A percentile compares a stretch with the other conserved stretches of the same genome.
These are phyloP conservation scores for Parachaetomium inaequale DNA, from an alignment of 495 filamentous ascomycete species.

Conservation along the genomic window DNA sequence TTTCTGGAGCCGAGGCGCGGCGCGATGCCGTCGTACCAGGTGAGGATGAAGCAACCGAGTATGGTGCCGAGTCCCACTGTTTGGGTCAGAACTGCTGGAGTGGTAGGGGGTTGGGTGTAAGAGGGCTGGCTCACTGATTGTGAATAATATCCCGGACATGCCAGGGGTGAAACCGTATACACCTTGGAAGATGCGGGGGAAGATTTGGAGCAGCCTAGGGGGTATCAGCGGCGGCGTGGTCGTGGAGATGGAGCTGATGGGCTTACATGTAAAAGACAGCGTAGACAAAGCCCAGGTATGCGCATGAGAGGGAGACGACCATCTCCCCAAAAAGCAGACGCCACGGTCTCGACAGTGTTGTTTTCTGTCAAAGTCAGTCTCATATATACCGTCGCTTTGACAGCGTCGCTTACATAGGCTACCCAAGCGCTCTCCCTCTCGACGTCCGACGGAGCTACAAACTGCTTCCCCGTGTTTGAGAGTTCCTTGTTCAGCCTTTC, in stretches of 20 bases:
- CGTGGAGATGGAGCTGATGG: no score
- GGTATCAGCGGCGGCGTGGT: not conserved
- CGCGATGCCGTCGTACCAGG: conserved; percentile 34
- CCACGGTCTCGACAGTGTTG: conserved; percentile 44
- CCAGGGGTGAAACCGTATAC: conserved; percentile 42
- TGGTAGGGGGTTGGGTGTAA: not conserved
- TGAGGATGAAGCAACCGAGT: conserved; percentile 49
- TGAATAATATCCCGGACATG: conserved; percentile 33
- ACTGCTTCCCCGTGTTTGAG: conserved; percentile 13
- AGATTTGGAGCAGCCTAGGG: conserved; percentile 50
- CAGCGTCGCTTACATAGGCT: conserved; percentile 22
- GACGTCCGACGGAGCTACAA: conserved; percentile 23
- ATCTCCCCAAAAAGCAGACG: conserved; percentile 57
- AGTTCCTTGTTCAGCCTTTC: conserved; percentile 43
- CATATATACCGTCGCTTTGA: no score
- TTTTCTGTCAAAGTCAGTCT: conserved; percentile 18
- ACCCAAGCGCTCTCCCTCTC: conserved; percentile 17
- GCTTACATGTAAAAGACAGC: conserved; percentile 65
- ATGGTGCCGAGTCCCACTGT: conserved; percentile 45
- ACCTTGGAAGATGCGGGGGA: conserved; percentile 53
- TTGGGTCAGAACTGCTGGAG: not conserved
- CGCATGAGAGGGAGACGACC: conserved; percentile 57
- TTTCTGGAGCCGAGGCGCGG: conserved; percentile 19
- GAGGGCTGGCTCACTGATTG: conserved; percentile 21
- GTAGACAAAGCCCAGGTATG: conserved; percentile 63